Base-by-base conservation (phyloP, 495 filamentous ascomycete species). In the Talaromyces wortmannii region DNA sequence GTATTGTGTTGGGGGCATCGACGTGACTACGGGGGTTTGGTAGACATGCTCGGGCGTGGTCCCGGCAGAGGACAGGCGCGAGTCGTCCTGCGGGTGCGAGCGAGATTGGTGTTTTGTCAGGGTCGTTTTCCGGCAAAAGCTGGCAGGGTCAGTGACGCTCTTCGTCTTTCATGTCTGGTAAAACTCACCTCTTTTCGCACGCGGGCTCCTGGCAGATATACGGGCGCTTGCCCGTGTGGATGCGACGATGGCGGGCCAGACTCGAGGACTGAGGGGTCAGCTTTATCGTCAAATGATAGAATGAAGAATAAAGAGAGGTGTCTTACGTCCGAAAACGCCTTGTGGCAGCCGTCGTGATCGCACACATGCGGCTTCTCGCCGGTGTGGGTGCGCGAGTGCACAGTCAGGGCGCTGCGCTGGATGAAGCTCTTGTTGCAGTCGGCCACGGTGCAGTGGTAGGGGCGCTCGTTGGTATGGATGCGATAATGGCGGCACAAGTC, bases 311-410 rank as follows among this genome's bases (percentile, higher is more conserved):
- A 18, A 15, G 29, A 50, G 51, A 30, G 11, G 17, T 47, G 13
- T 30, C 30, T 43, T 53, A 30, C 90, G 70, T 94, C 90, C 52
- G 90, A 94, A 58, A 95, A 95, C 52, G 85, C 78, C 67, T 94
- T 95, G 31, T 81, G 82, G 65, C 90, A 95, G n/a, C 84, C 87
- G 48, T 80, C 70, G 60, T 89, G 83, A 62, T 88, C 81, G 67
- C 90, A 95, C 55, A 85, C 78, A 67, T 95, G 90, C 46, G 90
- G 90, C 67, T 95, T 95, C 68, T 95, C 90, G 49, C 90, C 89
- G 3, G 89, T 95, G 63, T 95, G 90, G 18, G 89, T 92, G 50
- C 90, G 83, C 46, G 84, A 87, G 65, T 95, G 90, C 17, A 94
- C 90, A 0, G 88, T 92, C 64, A 95, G 71, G 42, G 90, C 90